Evolutionary conservation across 192 early-diverging fungal genomes (phyloP).

Genomic region (Neocallimastix lanati): DNA sequence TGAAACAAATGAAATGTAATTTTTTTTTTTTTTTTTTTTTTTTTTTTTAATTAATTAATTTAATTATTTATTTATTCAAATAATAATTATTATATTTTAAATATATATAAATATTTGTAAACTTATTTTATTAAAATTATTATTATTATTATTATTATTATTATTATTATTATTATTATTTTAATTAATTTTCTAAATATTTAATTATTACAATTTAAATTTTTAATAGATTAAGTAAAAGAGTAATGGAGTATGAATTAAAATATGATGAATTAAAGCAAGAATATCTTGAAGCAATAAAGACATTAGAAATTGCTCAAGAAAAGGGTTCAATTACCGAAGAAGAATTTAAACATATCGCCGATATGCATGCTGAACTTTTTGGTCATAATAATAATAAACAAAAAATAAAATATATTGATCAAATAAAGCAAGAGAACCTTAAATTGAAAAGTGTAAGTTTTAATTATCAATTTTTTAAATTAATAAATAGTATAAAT

Average conservation of each 20-base stretch:
- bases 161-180: no score
- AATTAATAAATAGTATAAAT: no score
- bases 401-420: not conserved
- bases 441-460: not conserved
- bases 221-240: not conserved
- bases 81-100: no score
- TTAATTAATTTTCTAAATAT: no score
- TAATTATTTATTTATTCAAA: no score
- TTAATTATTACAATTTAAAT: no score
- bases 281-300: not conserved
- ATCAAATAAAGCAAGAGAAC: not conserved
- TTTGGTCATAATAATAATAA: not conserved
- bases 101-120: no score
- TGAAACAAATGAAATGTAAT: not conserved
- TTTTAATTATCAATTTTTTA: not conserved
- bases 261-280: not conserved
- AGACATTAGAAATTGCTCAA: not conserved
- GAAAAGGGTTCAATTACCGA: not conserved
- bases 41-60: no score
- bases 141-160: no score
- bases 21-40: no score
- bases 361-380: not conserved
- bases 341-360: not conserved
- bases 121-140: no score
- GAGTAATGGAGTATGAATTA: not conserved